Base-by-base conservation (phyloP, 345 rosid species). In the Microthlaspi erraticum region DNA sequence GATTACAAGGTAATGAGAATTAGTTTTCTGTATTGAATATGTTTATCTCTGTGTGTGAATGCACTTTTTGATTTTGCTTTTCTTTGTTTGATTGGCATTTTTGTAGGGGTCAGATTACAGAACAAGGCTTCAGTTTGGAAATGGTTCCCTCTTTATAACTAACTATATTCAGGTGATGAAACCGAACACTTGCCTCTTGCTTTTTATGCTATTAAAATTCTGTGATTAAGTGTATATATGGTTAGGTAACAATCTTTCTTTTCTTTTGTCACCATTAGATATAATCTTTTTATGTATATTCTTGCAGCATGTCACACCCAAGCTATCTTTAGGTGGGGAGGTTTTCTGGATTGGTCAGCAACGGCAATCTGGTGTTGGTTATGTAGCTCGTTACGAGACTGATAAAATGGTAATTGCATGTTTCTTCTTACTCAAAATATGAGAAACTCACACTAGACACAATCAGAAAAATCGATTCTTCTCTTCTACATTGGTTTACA, bases 281-380 rank as follows among this genome's bases (percentile, higher is more conserved):
- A 17, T n/a, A n/a, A 46, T 23, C 68, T 64, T 18, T 36, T n/a
- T n/a, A n/a, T n/a, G n/a, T n/a, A n/a, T n/a, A n/a, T n/a, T n/a
- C 56, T 61, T 83, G 82, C 83, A 93, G 98, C 85, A 84, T 76
- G 89, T 91, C 77, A 86, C 92, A 23, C 88, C 82, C 3, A 76
- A 79, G 41, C 57, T 93, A 48, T 84, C 98, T 68, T 65, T 93
- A 82, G 98, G 96, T 41, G 92, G 88, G 62, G 97, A 93, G 81
- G 81, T 86, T 66, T 85, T 91, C 82, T 91, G 92, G 94, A 81
- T 82, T 55, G 94, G 94, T 77, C 84, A 87, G 74, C 93, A 85
- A 70, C 76, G 84, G 38, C 85, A 83, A 75, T 93, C 97, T 13
- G 91, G 87, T 65, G 68, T 89, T 80, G 91, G 96, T 62, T 93